phyloP scores from a whole-genome alignment of 2,329 filamentous ascomycete genomes.

The Teratosphaeria gauchensis region DNA sequence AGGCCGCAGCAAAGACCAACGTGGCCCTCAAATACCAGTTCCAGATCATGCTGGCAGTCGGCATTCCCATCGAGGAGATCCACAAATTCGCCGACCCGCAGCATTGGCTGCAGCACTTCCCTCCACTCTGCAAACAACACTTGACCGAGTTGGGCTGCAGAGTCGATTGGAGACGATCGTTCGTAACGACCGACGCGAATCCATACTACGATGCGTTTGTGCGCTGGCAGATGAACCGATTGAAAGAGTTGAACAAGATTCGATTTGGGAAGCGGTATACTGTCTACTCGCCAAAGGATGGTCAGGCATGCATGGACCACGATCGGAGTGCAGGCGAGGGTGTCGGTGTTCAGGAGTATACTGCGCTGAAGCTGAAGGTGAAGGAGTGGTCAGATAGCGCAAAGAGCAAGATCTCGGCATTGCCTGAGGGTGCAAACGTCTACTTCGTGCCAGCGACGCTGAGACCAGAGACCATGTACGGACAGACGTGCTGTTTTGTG shows the following conservation, averaged over 20 bases:
- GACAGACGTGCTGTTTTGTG: slow-evolving; percentile 92
- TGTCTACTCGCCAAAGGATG: slow-evolving; percentile 83
- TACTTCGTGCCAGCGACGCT: slow-evolving; percentile 89
- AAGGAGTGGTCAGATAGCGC: slow-evolving; percentile 79
- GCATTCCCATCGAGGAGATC: slow-evolving; percentile 79
- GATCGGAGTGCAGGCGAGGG: slow-evolving; percentile 74
- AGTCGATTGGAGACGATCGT: slow-evolving; percentile 86
- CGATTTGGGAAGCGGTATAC: slow-evolving; percentile 90
- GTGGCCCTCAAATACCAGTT: slow-evolving; percentile 94
- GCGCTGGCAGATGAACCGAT: slow-evolving; percentile 90
- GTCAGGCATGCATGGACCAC: slow-evolving; percentile 80
- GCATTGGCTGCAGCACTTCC: slow-evolving; percentile 89
- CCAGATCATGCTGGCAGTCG: slow-evolving; percentile 86
- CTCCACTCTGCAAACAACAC: slow-evolving; percentile 68
- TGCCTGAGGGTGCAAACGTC: slow-evolving; percentile 68
- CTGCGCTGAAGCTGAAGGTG: slow-evolving; percentile 81
- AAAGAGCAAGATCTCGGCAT: slow-evolving; percentile 60
- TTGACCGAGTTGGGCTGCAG: slow-evolving; percentile 74
- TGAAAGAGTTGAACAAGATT: slow-evolving; percentile 84
- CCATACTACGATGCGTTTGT: slow-evolving; percentile 95
- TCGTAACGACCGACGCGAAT: slow-evolving; percentile 94
- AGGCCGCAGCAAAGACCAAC: slow-evolving; percentile 71
- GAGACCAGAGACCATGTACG: slow-evolving; percentile 96
- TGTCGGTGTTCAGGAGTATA: slow-evolving; percentile 82
- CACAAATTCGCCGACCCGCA: slow-evolving; percentile 86